Conservation (phyloP, 306 rosid genomes). For the Macrotyloma uniflorum region DNA sequence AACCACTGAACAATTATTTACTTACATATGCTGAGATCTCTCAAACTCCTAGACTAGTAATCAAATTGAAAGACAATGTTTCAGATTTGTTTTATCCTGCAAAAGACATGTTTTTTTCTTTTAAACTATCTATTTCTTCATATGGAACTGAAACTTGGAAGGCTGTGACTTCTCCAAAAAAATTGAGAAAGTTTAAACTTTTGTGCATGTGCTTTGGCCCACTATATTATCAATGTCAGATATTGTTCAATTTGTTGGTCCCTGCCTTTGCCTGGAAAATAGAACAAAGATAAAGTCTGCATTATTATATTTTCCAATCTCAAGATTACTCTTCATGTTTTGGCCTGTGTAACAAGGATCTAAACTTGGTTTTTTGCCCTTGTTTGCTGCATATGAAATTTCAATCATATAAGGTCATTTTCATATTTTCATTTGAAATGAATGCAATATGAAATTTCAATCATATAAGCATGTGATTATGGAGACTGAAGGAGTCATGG, state of each 20-base stretch:
- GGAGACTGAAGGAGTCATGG: not conserved
- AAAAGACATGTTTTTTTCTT: slow-evolving; percentile 17
- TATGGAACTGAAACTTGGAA: slow-evolving; percentile 37
- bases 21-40: slow-evolving; percentile 29
- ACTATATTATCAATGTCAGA: slow-evolving; percentile 35
- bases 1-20: not conserved
- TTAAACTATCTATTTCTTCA: too few species aligned
- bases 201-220: slow-evolving; percentile 31
- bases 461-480: not conserved
- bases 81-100: slow-evolving; percentile 18
- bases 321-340: not conserved
- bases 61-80: slow-evolving; percentile 24
- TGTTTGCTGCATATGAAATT: not conserved
- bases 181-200: slow-evolving; percentile 4
- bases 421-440: not conserved
- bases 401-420: not conserved
- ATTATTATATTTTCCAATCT: slow-evolving; percentile 12
- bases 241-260: slow-evolving; percentile 41
- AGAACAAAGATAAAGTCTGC: not conserved
- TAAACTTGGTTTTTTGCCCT: not conserved
- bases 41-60: slow-evolving; percentile 36
- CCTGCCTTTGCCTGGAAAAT: slow-evolving; percentile 26
- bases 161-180: slow-evolving; percentile 29
- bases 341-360: not conserved
- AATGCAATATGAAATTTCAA: not conserved